Evolutionary conservation across 257 asterid species (phyloP).

Genomic region (Salvia rosmarinus): DNA sequence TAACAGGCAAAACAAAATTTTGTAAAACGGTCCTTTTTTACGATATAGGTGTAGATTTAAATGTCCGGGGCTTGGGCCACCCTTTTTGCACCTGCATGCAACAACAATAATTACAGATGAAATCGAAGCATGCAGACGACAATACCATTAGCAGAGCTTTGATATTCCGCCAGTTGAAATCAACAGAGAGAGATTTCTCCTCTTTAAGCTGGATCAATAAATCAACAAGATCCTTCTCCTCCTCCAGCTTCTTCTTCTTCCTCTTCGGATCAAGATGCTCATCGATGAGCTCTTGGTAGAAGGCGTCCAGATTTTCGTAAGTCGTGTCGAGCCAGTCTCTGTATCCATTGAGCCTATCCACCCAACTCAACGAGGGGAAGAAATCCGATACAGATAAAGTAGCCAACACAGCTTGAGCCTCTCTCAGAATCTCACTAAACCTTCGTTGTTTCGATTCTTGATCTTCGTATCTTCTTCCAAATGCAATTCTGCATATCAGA

Average conservation of each 20-base stretch:
- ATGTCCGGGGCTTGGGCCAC: no score
- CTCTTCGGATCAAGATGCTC: constrained; percentile 22
- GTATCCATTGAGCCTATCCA: constrained; percentile 29
- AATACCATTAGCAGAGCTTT: constrained; percentile 37
- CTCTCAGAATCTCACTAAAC: background rate
- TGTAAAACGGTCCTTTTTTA: no score
- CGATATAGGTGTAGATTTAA: no score
- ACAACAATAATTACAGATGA: background rate
- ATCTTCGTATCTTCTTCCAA: background rate
- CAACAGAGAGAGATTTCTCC: background rate
- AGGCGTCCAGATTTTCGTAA: constrained; percentile 15
- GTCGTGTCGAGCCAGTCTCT: background rate
- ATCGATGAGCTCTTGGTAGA: constrained; percentile 39
- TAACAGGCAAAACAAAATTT: no score
- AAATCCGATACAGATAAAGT: constrained; percentile 26
- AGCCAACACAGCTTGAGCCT: constrained; percentile 23
- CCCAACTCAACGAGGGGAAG: constrained; percentile 33
- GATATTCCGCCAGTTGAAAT: constrained; percentile 28
- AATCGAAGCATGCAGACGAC: background rate
- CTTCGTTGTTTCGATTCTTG: background rate
- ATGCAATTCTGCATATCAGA: constrained; percentile 10
- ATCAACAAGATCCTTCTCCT: constrained; percentile 33
- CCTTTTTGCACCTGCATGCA: background rate
- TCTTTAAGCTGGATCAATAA: constrained; percentile 28
- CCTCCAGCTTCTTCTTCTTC: no score